These are phyloP conservation scores for Hypoxylon rickii DNA, from an alignment of 495 filamentous ascomycete species.

Conservation along the genomic window DNA sequence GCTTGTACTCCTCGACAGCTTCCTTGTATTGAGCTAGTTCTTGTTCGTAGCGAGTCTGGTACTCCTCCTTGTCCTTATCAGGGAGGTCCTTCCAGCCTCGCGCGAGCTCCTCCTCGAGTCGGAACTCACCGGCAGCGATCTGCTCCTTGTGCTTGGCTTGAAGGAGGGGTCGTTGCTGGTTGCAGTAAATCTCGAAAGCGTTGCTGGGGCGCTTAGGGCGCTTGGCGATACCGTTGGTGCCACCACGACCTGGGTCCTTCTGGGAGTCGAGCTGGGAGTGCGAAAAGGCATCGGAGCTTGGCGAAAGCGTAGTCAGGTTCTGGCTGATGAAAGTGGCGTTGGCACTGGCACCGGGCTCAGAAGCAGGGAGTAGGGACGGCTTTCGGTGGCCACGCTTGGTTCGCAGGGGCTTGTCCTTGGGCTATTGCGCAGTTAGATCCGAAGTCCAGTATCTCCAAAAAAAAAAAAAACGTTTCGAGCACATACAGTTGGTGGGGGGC, in stretches of 20 bases:
- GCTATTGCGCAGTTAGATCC: constrained; percentile 55
- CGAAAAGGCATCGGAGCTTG: constrained; percentile 52
- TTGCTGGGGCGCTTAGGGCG: constrained; percentile 48
- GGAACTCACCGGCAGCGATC: constrained; percentile 43
- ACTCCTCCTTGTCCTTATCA: constrained; percentile 50
- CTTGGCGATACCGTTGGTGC: constrained; percentile 37
- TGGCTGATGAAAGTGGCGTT: constrained; percentile 50
- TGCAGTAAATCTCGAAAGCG: constrained; percentile 58
- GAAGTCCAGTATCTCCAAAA: constrained; percentile 23
- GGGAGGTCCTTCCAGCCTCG: constrained; percentile 55
- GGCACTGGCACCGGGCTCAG: constrained; percentile 35
- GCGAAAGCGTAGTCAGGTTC: constrained; percentile 49
- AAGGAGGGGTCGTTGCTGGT: constrained; percentile 47
- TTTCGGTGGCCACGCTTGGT: constrained; percentile 77
- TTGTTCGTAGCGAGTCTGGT: constrained; percentile 46
- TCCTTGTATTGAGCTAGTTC: constrained; percentile 49
- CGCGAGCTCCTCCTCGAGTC: constrained; percentile 52
- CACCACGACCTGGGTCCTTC: constrained; percentile 33
- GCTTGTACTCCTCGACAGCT: constrained; percentile 41
- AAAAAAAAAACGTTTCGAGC: background rate
- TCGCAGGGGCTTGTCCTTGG: constrained; percentile 87
- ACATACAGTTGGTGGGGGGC: constrained; percentile 71
- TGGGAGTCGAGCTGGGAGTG: constrained; percentile 40
- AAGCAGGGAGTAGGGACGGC: constrained; percentile 48
- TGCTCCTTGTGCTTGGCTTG: constrained; percentile 44